phyloP scores from a whole-genome alignment of 2,329 filamentous ascomycete genomes.

The Sclerotinia nivalis region DNA sequence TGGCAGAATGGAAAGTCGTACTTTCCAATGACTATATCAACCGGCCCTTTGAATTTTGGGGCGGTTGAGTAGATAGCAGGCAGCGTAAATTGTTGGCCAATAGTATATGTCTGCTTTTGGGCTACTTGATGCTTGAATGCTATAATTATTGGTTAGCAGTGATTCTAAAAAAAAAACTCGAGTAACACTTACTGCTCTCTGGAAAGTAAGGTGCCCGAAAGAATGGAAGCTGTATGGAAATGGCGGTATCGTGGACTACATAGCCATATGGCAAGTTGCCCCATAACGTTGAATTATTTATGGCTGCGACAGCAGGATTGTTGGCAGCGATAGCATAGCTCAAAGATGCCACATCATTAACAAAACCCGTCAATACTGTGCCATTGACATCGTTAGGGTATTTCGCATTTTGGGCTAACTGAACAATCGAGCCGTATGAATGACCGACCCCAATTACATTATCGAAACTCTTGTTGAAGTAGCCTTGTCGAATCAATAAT shows the following conservation, averaged over 20 bases:
- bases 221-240: neutral
- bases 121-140: neutral
- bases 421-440: slow-evolving; percentile 1
- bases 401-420: neutral
- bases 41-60: neutral
- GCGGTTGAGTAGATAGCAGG: neutral
- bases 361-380: neutral
- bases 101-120: neutral
- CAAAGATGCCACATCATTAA: slow-evolving; percentile 2
- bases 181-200: neutral
- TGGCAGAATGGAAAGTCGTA: slow-evolving; percentile 4
- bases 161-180: neutral
- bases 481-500: neutral
- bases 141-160: neutral
- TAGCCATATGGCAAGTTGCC: neutral
- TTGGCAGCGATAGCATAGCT: neutral
- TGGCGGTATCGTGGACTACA: slow-evolving; percentile 4
- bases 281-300: slow-evolving; percentile 4
- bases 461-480: neutral
- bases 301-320: slow-evolving; percentile 3
- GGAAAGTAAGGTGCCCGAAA: slow-evolving; percentile 1
- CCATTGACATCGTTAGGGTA: slow-evolving; percentile 4
- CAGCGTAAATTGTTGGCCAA: neutral
- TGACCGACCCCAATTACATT: slow-evolving; percentile 2
- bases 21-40: slow-evolving; percentile 9